A percentile compares a stretch with the other conserved stretches of the same genome.
Conservation (phyloP, 1,284 basidiomycete genomes). For the Mycena citricolor region DNA sequence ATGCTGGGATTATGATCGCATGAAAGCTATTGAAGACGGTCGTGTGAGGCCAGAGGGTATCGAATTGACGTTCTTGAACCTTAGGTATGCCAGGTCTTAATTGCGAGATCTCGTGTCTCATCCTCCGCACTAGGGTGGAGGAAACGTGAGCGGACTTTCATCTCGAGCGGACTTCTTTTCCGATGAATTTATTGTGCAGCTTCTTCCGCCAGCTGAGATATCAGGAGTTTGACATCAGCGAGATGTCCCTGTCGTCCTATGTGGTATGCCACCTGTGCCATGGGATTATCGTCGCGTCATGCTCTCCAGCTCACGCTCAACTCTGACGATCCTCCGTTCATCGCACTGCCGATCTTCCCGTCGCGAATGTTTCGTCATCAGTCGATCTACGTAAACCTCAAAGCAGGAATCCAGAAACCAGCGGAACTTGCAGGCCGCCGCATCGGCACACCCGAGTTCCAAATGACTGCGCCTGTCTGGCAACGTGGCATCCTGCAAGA, state of each 20-base stretch:
- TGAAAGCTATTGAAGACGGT: constrained; percentile 23
- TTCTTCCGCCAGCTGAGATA: constrained; percentile 22
- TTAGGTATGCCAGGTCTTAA: constrained; percentile 4
- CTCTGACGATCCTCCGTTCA: constrained; percentile 16
- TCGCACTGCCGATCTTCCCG: constrained; percentile 22
- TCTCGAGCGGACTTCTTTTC: too few relatives aligned
- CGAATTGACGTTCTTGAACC: constrained; percentile 20
- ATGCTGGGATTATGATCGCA: constrained; percentile 24
- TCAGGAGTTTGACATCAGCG: constrained; percentile 22
- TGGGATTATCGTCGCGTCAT: background rate
- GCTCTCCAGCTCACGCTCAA: constrained; percentile 19
- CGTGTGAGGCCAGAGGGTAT: constrained; percentile 23
- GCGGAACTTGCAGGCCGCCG: constrained; percentile 19
- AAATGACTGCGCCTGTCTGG: constrained; percentile 24
- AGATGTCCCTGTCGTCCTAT: constrained; percentile 22
- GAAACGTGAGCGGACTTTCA: constrained; percentile 16
- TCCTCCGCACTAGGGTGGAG: constrained; percentile 13
- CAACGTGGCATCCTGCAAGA: constrained; percentile 21
- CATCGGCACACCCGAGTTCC: constrained; percentile 23
- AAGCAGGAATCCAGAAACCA: constrained; percentile 19
- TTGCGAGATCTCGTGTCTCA: background rate
- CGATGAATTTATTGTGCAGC: constrained; percentile 1
- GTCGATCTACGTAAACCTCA: constrained; percentile 22
- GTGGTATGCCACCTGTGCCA: constrained; percentile 6
- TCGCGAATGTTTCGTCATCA: constrained; percentile 24